Conservation (phyloP, 2,329 filamentous ascomycete species). For the Pseudogymnoascus sp. region DNA sequence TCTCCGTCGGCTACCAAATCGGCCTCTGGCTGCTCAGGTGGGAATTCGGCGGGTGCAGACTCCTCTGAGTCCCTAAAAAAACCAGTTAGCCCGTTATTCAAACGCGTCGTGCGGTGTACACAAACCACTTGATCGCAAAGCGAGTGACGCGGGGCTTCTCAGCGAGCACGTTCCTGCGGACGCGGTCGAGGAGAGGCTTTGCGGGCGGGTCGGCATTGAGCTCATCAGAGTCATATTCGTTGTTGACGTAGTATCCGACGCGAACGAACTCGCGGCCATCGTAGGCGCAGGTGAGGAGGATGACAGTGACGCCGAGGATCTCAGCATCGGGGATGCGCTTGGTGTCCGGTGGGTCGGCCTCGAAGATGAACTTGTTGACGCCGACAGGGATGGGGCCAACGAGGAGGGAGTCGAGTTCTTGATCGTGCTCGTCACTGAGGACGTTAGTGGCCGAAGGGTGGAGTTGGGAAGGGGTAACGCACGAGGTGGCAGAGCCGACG, state of each 20-base stretch:
- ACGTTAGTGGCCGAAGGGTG: conserved; percentile 22
- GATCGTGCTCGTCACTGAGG: conserved; percentile 83
- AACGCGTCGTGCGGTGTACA: conserved; percentile 15
- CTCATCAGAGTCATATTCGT: conserved; percentile 92
- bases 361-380: conserved; percentile 98
- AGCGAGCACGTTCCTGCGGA: conserved; percentile 83
- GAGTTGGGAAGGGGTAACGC: conserved; percentile 35
- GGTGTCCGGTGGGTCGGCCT: conserved; percentile 86
- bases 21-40: conserved; percentile 94
- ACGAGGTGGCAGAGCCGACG: conserved; percentile 96
- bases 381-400: conserved; percentile 96
- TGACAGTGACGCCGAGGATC: conserved; percentile 93
- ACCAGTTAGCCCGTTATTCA: neutral
- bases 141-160: conserved; percentile 97
- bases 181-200: conserved; percentile 87
- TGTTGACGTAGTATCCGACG: conserved; percentile 99
- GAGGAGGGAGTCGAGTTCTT: conserved; percentile 93
- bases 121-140: conserved; percentile 97
- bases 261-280: conserved; percentile 95
- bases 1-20: conserved; percentile 80
- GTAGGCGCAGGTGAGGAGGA: conserved; percentile 92
- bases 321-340: conserved; percentile 88
- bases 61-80: conserved; percentile 83
- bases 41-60: conserved; percentile 89
- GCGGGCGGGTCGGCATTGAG: conserved; percentile 81